Evolutionary conservation across 2,329 filamentous ascomycete genomes (phyloP).

Genomic region (Fusarium sp.): DNA sequence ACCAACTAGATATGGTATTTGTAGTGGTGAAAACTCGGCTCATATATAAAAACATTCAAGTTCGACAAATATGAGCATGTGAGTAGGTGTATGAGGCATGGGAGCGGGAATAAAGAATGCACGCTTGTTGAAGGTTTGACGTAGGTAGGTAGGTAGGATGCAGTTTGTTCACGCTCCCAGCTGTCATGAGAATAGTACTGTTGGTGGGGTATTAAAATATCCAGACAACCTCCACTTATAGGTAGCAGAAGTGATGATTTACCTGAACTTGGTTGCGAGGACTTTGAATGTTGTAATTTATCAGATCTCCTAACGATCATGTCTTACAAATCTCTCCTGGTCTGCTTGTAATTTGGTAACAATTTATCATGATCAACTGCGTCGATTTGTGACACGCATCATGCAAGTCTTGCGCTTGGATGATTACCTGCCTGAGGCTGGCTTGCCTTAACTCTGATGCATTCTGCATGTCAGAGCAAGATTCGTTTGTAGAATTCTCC

Average conservation of each 20-base stretch:
- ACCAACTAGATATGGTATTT: no score
- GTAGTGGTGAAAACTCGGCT: no score
- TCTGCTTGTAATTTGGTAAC: not conserved
- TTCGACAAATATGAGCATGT: no score
- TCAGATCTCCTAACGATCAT: not conserved
- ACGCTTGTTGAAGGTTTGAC: not conserved
- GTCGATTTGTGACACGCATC: slow-evolving; percentile 7
- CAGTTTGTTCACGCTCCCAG: slow-evolving; percentile 13
- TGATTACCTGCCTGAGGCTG: slow-evolving; percentile 21
- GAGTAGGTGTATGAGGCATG: no score
- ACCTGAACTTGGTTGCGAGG: not conserved
- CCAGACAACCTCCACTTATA: slow-evolving; percentile 5
- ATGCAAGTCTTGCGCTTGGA: not conserved
- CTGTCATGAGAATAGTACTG: slow-evolving; percentile 24
- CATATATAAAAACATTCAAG: no score
- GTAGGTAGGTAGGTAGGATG: not conserved
- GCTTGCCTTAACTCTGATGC: not conserved
- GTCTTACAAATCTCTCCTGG: not conserved
- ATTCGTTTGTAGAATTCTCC: not conserved
- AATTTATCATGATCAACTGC: slow-evolving; percentile 20
- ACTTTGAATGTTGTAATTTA: not conserved
- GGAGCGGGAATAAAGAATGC: not conserved
- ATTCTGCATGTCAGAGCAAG: no score
- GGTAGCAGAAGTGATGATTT: slow-evolving; percentile 7
- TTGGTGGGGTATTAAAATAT: slow-evolving; percentile 35